Percentiles rank a stretch among this genome's conserved stretches.
These are phyloP conservation scores for Cordyceps tenuipes DNA, from an alignment of 2,329 filamentous ascomycete genomes.

Conservation along the genomic window DNA sequence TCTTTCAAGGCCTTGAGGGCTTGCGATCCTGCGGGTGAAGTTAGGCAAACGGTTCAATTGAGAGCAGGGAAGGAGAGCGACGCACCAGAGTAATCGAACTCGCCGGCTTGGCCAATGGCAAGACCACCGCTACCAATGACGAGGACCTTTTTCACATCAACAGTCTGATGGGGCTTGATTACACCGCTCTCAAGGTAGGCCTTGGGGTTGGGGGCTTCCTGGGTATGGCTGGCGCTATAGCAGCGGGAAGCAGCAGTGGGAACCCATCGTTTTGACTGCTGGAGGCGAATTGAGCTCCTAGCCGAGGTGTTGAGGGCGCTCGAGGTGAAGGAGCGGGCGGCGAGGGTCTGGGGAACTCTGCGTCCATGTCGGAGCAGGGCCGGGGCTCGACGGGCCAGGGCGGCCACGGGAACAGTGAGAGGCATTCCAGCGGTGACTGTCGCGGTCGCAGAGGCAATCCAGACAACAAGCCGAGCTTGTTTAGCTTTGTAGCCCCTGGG, in stretches of 20 bases:
- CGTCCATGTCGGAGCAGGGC: slow-evolving; percentile 48
- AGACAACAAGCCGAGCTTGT: not conserved
- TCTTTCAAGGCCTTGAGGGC: slow-evolving; percentile 96
- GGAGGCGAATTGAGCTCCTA: slow-evolving; percentile 25
- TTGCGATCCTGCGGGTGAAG: slow-evolving; percentile 62
- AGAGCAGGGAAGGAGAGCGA: slow-evolving; percentile 18
- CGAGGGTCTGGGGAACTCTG: slow-evolving; percentile 37
- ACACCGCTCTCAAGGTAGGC: slow-evolving; percentile 85
- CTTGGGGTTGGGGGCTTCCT: slow-evolving; percentile 71
- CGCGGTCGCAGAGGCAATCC: slow-evolving; percentile 1
- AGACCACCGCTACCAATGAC: slow-evolving; percentile 94
- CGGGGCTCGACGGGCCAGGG: slow-evolving; percentile 49
- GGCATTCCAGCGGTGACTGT: slow-evolving; percentile 25
- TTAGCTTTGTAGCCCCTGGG: not conserved
- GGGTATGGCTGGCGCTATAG: slow-evolving; percentile 37
- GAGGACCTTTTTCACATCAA: slow-evolving; percentile 93
- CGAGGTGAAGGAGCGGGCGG: slow-evolving; percentile 36
- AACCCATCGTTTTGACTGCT: slow-evolving; percentile 37
- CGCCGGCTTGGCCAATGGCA: slow-evolving; percentile 93
- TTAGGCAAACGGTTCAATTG: slow-evolving; percentile 3
- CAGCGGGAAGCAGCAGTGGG: slow-evolving; percentile 36
- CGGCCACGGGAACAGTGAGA: slow-evolving; percentile 28
- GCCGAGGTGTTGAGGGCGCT: slow-evolving; percentile 23
- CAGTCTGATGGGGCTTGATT: slow-evolving; percentile 68
- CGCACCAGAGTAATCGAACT: slow-evolving; percentile 97